These are phyloP conservation scores for Ophiosphaerella korrae DNA, from an alignment of 2,329 filamentous ascomycete genomes.

Conservation along the genomic window DNA sequence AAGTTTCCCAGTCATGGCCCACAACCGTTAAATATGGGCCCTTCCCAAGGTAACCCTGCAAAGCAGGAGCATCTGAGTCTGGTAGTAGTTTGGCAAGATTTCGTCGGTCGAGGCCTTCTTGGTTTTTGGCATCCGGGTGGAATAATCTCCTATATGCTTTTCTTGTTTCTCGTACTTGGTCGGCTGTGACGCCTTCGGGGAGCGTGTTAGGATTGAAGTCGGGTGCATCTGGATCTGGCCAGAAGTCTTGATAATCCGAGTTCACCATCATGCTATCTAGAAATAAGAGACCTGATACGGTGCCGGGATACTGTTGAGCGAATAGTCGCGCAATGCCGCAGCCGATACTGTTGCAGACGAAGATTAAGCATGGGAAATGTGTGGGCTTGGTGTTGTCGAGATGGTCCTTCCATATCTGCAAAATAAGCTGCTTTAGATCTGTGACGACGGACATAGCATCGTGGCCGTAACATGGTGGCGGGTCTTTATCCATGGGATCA, in stretches of 20 bases:
- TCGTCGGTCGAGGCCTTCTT: constrained; percentile 57
- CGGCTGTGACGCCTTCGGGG: constrained; percentile 46
- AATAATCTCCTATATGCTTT: constrained; percentile 50
- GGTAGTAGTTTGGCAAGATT: constrained; percentile 54
- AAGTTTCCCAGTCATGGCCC: constrained; percentile 60
- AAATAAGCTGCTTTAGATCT: constrained; percentile 54
- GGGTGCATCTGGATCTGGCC: constrained; percentile 59
- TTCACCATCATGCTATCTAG: constrained; percentile 65
- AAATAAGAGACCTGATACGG: constrained; percentile 55
- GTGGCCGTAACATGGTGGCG: constrained; percentile 52
- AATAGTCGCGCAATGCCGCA: constrained; percentile 60
- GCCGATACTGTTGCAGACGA: constrained; percentile 60
- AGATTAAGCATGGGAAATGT: constrained; percentile 44
- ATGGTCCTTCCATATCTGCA: constrained; percentile 45
- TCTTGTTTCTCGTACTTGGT: constrained; percentile 44
- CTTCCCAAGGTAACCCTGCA: constrained; percentile 45
- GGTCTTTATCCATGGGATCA: constrained; percentile 48
- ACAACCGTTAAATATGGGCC: constrained; percentile 56
- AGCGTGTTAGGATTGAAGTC: constrained; percentile 52
- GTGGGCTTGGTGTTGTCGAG: constrained; percentile 42
- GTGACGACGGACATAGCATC: constrained; percentile 52
- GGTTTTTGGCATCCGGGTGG: constrained; percentile 56
- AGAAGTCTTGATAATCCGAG: constrained; percentile 60
- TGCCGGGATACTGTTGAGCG: constrained; percentile 53
- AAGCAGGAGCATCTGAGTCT: constrained; percentile 47